Evolutionary conservation across 345 rosid genomes (phyloP).

Genomic region (Boechera retrofracta): DNA sequence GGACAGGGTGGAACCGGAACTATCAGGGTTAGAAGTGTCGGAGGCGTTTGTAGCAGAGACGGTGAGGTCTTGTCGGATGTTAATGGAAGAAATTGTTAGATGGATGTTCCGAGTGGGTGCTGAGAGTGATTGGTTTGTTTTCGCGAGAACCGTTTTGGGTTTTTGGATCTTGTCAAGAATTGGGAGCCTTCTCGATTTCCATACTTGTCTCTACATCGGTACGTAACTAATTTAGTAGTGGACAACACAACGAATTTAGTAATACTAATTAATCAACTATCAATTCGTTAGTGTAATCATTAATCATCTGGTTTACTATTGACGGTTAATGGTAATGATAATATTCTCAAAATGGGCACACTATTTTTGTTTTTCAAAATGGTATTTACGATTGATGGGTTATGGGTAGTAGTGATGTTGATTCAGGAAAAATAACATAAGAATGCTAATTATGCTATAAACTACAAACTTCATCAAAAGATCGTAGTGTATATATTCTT

Average conservation of each 20-base stretch:
- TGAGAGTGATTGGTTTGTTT: constrained; percentile 48
- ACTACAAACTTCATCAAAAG: too few species aligned
- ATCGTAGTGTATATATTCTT: too few species aligned
- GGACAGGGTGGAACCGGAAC: constrained; percentile 51
- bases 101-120: constrained; percentile 54
- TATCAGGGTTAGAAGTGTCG: constrained; percentile 49
- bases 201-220: constrained; percentile 33
- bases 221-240: not conserved
- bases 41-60: constrained; percentile 43
- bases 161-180: constrained; percentile 43
- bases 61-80: constrained; percentile 37
- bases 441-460: too few species aligned
- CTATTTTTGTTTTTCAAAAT: not conserved
- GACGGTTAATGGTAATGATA: not conserved
- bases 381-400: not conserved
- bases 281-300: not conserved
- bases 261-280: not conserved
- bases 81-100: constrained; percentile 41
- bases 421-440: too few species aligned
- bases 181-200: constrained; percentile 28
- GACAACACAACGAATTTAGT: not conserved
- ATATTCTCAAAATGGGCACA: not conserved
- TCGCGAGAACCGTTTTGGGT: constrained; percentile 41
- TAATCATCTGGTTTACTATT: not conserved
- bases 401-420: too few species aligned